Evolutionary conservation across 2,329 filamentous ascomycete genomes (phyloP), one percentile per base, ranked within the genome.

Genomic region (Fusarium sp.): DNA sequence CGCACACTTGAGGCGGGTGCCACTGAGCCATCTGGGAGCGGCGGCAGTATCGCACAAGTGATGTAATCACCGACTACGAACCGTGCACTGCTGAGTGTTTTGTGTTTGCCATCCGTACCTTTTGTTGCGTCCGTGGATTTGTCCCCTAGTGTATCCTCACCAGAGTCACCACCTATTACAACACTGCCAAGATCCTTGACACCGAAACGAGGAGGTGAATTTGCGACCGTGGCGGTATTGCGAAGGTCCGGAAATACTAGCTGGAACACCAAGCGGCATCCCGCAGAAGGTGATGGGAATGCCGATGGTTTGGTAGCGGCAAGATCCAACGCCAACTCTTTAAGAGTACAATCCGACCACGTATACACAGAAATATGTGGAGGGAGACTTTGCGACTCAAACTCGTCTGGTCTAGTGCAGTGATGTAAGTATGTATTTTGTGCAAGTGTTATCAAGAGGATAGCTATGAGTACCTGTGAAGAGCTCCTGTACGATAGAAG

Each of bases 51-150:
- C 7, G 93, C 92, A 77, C 92, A 95, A 60, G 91, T 91, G 40
- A 98, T 85, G 76, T 92, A 97, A 79, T 98, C 95, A 1, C 95
- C 95, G 66, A 96, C 91, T 12, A 97, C 91, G 74, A 97, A 97
- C 23, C 91, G 87, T 34, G 88, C 89, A 55, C 97, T 92, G 37
- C 84, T 84, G 33, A 98, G 80, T 10, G 92, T 94, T 81, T 91
- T 95, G 30, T 89, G 84, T 12, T 88, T 86, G 30, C 92, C 89
- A 8, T 86, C 86, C 34, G 84, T 84, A 77, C 76, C 66, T 73
- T 72, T 69, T 69, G 73, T 61, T 73, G 74, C 65, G 9, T 70
- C 74, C 44, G 74, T 77, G 46, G 79, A 77, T 8, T 77, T 79
- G 16, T 80, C 77, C 53, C 80, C 81, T 6, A 78, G 77, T 26